Percentiles rank a stretch among this genome's conserved stretches.
Conservation (phyloP, 179 eudicot genomes). For the Spergularia azorica region DNA sequence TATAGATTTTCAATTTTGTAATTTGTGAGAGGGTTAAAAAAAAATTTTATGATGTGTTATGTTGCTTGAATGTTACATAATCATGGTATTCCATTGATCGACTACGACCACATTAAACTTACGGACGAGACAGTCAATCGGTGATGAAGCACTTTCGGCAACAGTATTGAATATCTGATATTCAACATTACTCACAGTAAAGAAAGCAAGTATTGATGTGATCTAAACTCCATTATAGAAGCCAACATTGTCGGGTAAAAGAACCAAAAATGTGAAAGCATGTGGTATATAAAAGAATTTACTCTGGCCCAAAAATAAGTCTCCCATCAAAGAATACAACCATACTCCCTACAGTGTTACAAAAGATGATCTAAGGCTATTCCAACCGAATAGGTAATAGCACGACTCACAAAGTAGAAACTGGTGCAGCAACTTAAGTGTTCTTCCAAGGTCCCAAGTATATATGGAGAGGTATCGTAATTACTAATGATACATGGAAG, state of each 20-base stretch:
- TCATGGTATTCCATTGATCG: too few species aligned
- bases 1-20: too few species aligned
- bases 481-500: constrained; percentile 63
- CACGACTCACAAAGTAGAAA: not conserved
- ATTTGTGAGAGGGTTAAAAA: too few species aligned
- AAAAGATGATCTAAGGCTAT: not conserved
- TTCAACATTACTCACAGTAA: not conserved
- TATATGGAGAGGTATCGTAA: not conserved
- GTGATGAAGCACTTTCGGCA: not conserved
- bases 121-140: not conserved
- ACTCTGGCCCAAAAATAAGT: not conserved
- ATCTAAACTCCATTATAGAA: too few species aligned
- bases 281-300: not conserved
- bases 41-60: too few species aligned
- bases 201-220: too few species aligned
- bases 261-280: not conserved
- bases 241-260: not conserved
- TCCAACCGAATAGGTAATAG: not conserved
- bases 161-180: too few species aligned
- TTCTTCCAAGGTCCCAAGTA: not conserved
- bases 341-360: constrained; percentile 17
- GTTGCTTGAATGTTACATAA: too few species aligned
- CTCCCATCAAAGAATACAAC: not conserved
- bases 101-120: not conserved
- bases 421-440: not conserved